phyloP scores from a whole-genome alignment of 805 yeast species.

The Trichomonascus vanleenenianus region DNA sequence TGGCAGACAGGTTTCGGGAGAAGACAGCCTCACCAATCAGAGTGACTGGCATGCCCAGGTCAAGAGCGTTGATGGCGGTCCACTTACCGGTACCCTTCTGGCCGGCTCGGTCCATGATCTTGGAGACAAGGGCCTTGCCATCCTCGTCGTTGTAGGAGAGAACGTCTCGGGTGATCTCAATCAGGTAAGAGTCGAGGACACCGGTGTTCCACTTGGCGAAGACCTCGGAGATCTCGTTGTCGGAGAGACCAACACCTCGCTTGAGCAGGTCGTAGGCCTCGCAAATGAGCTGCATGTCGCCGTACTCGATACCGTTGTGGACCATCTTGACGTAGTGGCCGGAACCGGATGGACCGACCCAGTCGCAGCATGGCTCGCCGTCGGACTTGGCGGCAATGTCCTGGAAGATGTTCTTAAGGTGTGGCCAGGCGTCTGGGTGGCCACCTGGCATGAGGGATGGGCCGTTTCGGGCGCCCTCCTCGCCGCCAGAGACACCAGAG shows the following conservation, averaged over 20 bases:
- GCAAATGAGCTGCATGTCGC: conserved; percentile 98
- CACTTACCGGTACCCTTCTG: conserved; percentile 99
- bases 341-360: conserved; percentile 99
- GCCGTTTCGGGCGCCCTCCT: conserved; percentile 99
- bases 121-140: conserved; percentile 90
- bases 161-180: conserved; percentile 95
- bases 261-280: conserved; percentile 96
- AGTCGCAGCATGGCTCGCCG: conserved; percentile 99
- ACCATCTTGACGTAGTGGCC: conserved; percentile 99
- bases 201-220: conserved; percentile 94
- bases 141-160: conserved; percentile 82
- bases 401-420: conserved; percentile 94
- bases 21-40: conserved; percentile 98
- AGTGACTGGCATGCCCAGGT: conserved; percentile 97
- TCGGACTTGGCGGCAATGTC: conserved; percentile 92
- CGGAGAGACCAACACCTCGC: conserved; percentile 83
- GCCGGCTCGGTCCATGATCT: conserved; percentile 94
- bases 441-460: conserved; percentile 99
- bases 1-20: conserved; percentile 89
- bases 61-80: conserved; percentile 98
- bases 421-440: conserved; percentile 96
- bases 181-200: conserved; percentile 91
- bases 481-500: conserved; percentile 99
- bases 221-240: conserved; percentile 90
- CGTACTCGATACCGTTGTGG: conserved; percentile 99